These are phyloP conservation scores for Hypoxylon intermedium DNA, from an alignment of 495 filamentous ascomycete genomes.

Conservation along the genomic window DNA sequence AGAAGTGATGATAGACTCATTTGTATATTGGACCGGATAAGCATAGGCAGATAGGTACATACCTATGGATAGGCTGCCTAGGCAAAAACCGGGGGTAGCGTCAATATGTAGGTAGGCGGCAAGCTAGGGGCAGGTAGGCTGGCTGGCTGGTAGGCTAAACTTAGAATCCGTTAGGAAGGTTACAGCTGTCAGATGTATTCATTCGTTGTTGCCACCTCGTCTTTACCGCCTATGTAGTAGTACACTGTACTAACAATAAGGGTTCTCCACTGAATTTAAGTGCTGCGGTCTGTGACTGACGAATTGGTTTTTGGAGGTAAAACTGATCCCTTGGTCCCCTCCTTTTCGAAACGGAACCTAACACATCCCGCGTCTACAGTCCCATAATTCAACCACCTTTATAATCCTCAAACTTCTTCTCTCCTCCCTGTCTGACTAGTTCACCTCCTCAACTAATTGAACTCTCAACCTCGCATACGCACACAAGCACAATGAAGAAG, in stretches of 20 bases:
- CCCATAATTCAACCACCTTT: slow-evolving; percentile 33
- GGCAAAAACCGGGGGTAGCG: not conserved
- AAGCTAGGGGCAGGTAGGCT: too few species aligned
- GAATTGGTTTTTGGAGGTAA: slow-evolving; percentile 25
- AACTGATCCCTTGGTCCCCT: slow-evolving; percentile 16
- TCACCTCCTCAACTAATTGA: slow-evolving; percentile 6
- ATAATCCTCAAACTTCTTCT: slow-evolving; percentile 7
- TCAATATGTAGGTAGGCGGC: too few species aligned
- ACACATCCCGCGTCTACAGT: slow-evolving; percentile 34
- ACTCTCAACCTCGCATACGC: slow-evolving; percentile 3
- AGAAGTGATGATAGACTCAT: slow-evolving; percentile 28
- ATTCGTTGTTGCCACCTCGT: slow-evolving; percentile 16
- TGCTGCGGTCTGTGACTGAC: slow-evolving; percentile 37
- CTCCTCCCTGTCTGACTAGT: slow-evolving; percentile 6
- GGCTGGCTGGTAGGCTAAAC: too few species aligned
- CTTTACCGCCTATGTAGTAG: slow-evolving; percentile 15
- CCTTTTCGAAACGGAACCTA: slow-evolving; percentile 42
- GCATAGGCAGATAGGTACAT: not conserved
- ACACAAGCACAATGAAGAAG: slow-evolving; percentile 61
- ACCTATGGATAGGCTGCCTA: not conserved
- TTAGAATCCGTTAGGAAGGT: too few species aligned
- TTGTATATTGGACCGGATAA: slow-evolving; percentile 12
- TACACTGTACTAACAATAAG: too few species aligned
- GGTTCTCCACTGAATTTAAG: slow-evolving; percentile 16
- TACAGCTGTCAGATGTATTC: too few species aligned